phyloP scores from a whole-genome alignment of 352 stramenopile genomes.

The Blastocystis hominis region DNA sequence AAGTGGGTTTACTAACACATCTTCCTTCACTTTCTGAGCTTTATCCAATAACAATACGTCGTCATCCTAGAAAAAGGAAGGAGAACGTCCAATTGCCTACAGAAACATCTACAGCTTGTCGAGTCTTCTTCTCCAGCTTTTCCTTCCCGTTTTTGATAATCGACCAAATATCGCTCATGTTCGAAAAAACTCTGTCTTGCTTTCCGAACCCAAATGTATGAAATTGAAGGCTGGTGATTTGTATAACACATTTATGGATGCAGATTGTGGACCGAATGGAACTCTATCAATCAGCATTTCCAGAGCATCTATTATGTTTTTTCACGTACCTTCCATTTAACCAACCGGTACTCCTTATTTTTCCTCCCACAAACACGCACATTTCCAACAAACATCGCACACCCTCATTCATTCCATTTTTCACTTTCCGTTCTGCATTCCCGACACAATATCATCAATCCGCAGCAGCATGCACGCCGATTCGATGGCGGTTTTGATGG shows the following conservation, averaged over 20 bases:
- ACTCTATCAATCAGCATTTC: no score
- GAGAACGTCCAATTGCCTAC: not conserved
- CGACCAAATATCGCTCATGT: slow-evolving; percentile 52
- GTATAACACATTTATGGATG: no score
- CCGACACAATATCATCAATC: slow-evolving; percentile 99
- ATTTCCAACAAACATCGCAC: no score
- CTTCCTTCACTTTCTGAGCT: not conserved
- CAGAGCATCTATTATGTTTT: no score
- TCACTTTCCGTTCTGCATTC: slow-evolving; percentile 84
- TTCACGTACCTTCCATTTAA: no score
- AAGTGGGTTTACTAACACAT: not conserved
- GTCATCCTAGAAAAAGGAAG: not conserved
- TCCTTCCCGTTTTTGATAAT: slow-evolving; percentile 54
- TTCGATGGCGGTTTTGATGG: slow-evolving; percentile 98
- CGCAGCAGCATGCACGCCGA: slow-evolving; percentile 70
- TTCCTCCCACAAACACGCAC: no score
- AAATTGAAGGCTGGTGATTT: no score
- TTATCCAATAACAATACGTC: slow-evolving; percentile 7
- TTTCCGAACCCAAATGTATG: no score
- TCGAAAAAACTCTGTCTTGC: no score
- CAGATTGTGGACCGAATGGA: no score
- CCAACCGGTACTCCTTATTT: no score
- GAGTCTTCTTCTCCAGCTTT: slow-evolving; percentile 16
- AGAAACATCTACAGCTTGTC: not conserved
- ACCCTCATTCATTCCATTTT: no score